Evolutionary conservation across 75 land plant genomes (phyloP).

Genomic region (Sequoia sempervirens): DNA sequence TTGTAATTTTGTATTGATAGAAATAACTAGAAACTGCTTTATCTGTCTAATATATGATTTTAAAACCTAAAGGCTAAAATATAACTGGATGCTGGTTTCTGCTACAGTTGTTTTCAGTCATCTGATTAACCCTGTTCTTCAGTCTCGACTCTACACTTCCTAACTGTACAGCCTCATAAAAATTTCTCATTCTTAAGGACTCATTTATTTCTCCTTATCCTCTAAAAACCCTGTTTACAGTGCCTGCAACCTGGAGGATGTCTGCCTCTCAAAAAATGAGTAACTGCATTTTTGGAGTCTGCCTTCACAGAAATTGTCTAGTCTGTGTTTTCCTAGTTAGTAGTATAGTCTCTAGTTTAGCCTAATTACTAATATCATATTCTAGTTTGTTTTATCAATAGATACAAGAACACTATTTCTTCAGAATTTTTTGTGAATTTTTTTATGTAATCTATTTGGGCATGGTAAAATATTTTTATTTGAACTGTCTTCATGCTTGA

Average conservation of each 20-base stretch:
- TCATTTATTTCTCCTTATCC: slow-evolving; percentile 11
- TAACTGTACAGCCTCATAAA: slow-evolving; percentile 7
- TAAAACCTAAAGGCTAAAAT: neutral
- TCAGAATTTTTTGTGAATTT: neutral
- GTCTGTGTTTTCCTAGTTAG: neutral
- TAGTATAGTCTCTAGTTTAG: neutral
- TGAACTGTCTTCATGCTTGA: neutral
- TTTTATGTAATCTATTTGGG: neutral
- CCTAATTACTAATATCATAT: neutral
- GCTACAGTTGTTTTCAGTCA: slow-evolving; percentile 65
- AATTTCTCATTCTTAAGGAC: neutral
- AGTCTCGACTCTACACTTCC: slow-evolving; percentile 36
- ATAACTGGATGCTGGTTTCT: neutral
- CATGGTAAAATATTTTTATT: neutral
- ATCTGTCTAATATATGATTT: neutral
- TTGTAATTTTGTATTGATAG: neutral
- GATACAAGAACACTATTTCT: neutral
- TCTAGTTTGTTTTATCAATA: neutral
- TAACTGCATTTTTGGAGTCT: slow-evolving; percentile 65
- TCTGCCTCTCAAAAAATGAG: slow-evolving; percentile 54
- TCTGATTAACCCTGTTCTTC: slow-evolving; percentile 47
- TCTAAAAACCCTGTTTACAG: neutral
- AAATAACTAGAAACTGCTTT: neutral
- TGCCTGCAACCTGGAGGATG: neutral
- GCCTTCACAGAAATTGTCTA: slow-evolving; percentile 23